Conservation (phyloP, 2,329 filamentous ascomycete genomes). For the Ascochyta fabae region DNA sequence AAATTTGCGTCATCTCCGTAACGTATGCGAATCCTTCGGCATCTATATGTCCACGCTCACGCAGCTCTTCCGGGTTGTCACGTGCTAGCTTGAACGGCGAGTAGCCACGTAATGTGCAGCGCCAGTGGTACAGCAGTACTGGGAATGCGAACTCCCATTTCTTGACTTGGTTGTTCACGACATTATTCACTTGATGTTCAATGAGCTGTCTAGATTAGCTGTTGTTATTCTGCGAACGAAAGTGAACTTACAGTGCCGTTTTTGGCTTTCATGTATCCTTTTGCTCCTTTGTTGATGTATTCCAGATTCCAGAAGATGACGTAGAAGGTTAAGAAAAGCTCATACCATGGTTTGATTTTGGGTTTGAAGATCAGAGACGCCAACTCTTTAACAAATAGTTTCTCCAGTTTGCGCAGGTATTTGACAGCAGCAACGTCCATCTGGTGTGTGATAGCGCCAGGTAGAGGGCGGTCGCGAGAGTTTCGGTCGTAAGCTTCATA, state of each 20-base stretch:
- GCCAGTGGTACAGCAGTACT: slow-evolving; percentile 44
- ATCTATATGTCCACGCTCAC: slow-evolving; percentile 39
- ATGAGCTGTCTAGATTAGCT: slow-evolving; percentile 34
- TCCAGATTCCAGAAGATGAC: slow-evolving; percentile 47
- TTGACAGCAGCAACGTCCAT: slow-evolving; percentile 48
- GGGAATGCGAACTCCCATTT: slow-evolving; percentile 45
- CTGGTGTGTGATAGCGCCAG: slow-evolving; percentile 45
- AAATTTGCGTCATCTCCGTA: slow-evolving; percentile 31
- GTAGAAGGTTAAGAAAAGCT: slow-evolving; percentile 45
- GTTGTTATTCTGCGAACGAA: background rate
- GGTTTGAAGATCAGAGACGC: slow-evolving; percentile 39
- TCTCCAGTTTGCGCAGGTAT: slow-evolving; percentile 39
- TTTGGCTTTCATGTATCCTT: slow-evolving; percentile 45
- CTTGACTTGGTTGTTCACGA: slow-evolving; percentile 42
- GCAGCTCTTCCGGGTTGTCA: slow-evolving; percentile 44
- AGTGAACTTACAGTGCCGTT: slow-evolving; percentile 41
- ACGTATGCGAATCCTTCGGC: slow-evolving; percentile 41
- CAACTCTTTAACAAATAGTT: slow-evolving; percentile 38
- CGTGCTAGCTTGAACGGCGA: slow-evolving; percentile 44
- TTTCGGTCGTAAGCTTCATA: slow-evolving; percentile 47
- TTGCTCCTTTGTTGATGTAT: slow-evolving; percentile 44
- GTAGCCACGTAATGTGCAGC: slow-evolving; percentile 39
- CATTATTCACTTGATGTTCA: slow-evolving; percentile 42
- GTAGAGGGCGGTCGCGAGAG: slow-evolving; percentile 42
- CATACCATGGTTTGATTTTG: slow-evolving; percentile 48